Base-by-base conservation (phyloP, 2,329 filamentous ascomycete species). In the Colletotrichum filicis region DNA sequence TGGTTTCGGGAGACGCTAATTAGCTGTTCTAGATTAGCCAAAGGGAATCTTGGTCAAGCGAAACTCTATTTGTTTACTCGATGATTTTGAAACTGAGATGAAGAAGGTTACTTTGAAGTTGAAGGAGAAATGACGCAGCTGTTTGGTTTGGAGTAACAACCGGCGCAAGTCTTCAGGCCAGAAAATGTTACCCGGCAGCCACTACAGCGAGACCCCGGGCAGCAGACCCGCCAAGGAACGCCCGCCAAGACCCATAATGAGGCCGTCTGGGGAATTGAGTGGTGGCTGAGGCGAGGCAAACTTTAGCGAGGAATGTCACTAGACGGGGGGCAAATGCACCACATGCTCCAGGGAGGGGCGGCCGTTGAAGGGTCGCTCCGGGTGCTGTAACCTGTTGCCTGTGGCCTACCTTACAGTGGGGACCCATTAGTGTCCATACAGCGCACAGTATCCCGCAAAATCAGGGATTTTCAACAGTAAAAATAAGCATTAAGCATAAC, bases 181-280 rank as follows among this genome's bases (percentile, higher is more conserved):
- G 7, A 22, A n/a, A n/a, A 49, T 22, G 19, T 11, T 22, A 19
- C 42, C 42, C 42, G 42, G 42, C 19, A 49, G 19, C 42, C 42
- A 49, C 42, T 49, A 57, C 59, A 68, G 59, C 53, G 59, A 24
- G 65, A 57, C 64, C 68, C 64, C 68, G 57, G 64, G 59, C 61
- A 72, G 57, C 9, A 26, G 66, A 28, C 69, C 59, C 69, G 66
- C 69, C 32, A 37, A 49, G 26, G 24, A 6, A 6, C 42, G n/a
- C 66, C 65, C 59, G 66, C 69, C 69, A 72, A 72, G 69, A 63
- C 52, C 53, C 59, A 64, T 24, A 63, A n/a, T 58, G 64, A 71
- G 68, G 68, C 68, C 68, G 52, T 57, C 64, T 35, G 26, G 56
- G 49, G 30, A 12, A 12, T 6, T 3, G 57, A 60, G 28, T 14